Evolutionary conservation across 2,329 filamentous ascomycete species (phyloP), one percentile per base, ranked within the genome.

Genomic region (Paraconiothyrium brasiliense): DNA sequence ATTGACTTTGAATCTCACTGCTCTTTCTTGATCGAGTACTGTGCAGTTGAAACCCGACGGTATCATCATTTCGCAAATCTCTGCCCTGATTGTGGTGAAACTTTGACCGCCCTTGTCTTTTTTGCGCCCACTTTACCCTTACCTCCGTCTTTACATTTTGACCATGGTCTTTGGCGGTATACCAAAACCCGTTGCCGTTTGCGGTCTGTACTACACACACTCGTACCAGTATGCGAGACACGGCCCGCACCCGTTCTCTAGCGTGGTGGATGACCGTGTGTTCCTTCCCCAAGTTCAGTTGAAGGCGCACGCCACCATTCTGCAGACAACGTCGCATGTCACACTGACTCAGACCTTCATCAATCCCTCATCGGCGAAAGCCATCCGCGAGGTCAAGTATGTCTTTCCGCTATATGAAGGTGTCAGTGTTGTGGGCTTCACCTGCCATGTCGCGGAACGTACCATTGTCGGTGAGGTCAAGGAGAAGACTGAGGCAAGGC

Each of bases 321-420:
- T 87, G 6, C 83, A 87, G 2, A 85, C 84, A 1, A 84, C 78
- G 47, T 84, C 83, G 9, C 79, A 81, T 3, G 86, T 85, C n/a
- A 74, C 73, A 1, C 77, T 88, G 8, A 83, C 78, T 1, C 85
- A 92, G 74, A 88, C 80, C 0, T 93, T 91, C 67, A 74, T 82
- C 67, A 92, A 92, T 64, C 83, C 87, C 0, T 81, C 82, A 1
- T 54, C 68, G 1, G 68, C 75, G 2, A 73, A 79, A 10, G 71
- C 71, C 3, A 84, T 89, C 61, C 71, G 81, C 9, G 81, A 92
- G 70, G 83, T 88, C 16, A 81, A 82, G 14, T 93, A 93, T 72
- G 84, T 84, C 0, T 93, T 93, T 64, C 91, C 91, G 0, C 81
- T 93, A 0, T 91, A 90, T 65, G 89, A 92, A 70, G 90, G 90